A percentile compares a stretch with the other conserved stretches of the same genome.
Conservation (phyloP, 371 early-diverging fungal genomes). For the Conidiobolus incongruus region DNA sequence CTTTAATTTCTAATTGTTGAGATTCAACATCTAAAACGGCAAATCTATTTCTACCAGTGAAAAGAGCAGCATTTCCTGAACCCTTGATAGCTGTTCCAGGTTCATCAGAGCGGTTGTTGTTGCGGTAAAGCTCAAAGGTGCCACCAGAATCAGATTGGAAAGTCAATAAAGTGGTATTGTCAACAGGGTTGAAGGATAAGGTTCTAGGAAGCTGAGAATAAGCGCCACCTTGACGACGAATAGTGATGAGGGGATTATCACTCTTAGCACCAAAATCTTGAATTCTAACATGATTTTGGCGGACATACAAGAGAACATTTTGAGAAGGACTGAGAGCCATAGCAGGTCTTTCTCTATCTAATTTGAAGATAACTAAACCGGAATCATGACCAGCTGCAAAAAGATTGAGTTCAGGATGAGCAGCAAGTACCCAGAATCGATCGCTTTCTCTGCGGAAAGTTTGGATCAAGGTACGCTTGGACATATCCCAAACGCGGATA, state of each 20-base stretch:
- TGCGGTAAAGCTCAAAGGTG: constrained; percentile 59
- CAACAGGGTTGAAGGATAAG: constrained; percentile 86
- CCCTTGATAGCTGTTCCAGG: constrained; percentile 37
- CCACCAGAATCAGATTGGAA: background rate
- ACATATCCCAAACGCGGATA: constrained; percentile 92
- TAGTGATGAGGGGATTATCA: constrained; percentile 50
- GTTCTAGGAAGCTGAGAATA: constrained; percentile 45
- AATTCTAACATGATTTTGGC: constrained; percentile 55
- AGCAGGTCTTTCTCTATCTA: constrained; percentile 89
- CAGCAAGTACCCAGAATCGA: constrained; percentile 92
- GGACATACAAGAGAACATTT: constrained; percentile 59
- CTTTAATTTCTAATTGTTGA: constrained; percentile 14
- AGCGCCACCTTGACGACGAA: constrained; percentile 37
- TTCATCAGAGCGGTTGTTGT: constrained; percentile 42
- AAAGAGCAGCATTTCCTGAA: constrained; percentile 59
- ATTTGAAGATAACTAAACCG: constrained; percentile 91
- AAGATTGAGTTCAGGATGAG: constrained; percentile 83
- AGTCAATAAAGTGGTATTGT: constrained; percentile 42
- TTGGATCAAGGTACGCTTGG: constrained; percentile 72
- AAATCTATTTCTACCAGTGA: constrained; percentile 86
- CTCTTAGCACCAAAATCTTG: constrained; percentile 51
- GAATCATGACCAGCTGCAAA: constrained; percentile 97
- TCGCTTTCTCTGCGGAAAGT: constrained; percentile 90
- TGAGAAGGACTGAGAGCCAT: constrained; percentile 44
- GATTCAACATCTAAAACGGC: constrained; percentile 66